These are phyloP conservation scores for Phytophthora pistaciae DNA, from an alignment of 352 stramenopile genomes.

Conservation along the genomic window DNA sequence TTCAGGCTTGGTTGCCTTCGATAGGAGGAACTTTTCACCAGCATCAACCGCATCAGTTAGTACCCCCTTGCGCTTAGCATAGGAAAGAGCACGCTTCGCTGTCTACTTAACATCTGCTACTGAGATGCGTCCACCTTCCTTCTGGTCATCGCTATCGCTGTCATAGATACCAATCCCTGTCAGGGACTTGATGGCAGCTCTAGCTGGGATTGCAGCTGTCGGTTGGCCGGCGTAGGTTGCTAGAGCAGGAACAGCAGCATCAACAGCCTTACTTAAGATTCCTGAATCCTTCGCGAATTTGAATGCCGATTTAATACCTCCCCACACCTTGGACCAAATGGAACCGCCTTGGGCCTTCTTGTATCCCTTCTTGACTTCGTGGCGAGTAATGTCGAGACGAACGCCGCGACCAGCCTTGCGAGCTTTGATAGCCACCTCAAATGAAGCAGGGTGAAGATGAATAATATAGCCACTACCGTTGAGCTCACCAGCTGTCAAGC, in stretches of 20 bases:
- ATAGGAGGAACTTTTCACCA: no score
- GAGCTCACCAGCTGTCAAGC: background rate
- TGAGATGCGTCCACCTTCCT: conserved; percentile 5
- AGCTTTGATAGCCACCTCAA: background rate
- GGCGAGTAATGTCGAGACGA: background rate
- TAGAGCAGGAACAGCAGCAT: conserved; percentile 8
- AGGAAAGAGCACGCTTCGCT: conserved; percentile 10
- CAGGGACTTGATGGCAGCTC: conserved; percentile 11
- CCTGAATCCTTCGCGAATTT: background rate
- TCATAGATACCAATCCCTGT: conserved; percentile 22
- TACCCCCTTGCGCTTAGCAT: conserved; percentile 22
- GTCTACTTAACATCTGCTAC: conserved; percentile 14
- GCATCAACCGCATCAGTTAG: background rate
- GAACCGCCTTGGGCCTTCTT: background rate
- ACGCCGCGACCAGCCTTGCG: background rate
- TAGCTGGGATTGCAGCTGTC: conserved; percentile 13
- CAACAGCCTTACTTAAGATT: background rate
- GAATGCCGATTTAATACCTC: background rate
- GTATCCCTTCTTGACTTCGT: background rate
- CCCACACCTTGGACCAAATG: background rate
- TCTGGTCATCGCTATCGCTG: conserved; percentile 12
- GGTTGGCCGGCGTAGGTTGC: background rate
- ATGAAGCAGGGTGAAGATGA: background rate
- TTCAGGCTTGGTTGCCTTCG: background rate
- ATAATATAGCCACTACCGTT: background rate